Evolutionary conservation across 805 yeast species (phyloP), one percentile per base, ranked within the genome.

Genomic region (Yamadazyma laniorum): DNA sequence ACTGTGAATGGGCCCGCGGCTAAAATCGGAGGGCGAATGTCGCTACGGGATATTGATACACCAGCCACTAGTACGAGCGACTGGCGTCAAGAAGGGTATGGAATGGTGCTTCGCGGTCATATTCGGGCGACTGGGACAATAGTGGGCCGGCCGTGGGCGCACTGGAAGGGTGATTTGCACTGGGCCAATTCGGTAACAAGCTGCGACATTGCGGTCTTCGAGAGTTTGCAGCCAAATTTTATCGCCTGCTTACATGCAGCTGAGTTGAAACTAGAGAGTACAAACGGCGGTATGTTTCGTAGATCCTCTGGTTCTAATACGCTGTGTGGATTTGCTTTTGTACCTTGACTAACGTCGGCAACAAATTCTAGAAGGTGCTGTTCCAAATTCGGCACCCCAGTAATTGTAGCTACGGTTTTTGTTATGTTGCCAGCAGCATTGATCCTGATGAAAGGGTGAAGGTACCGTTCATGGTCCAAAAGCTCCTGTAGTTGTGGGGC

Each of bases 101-200:
- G n/a, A n/a, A n/a, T n/a, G n/a, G n/a, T n/a, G n/a, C n/a, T n/a
- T n/a, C n/a, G n/a, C n/a, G n/a, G 23, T 25, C 18, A 35, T 17
- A 35, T 23, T 14, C 18, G 7, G 4, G 36, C 40, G 5, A 37
- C 26, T 12, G 90, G 89, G 1, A 78, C 72, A 9, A 82, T 55
- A 0, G 88, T 75, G 0, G 95, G 95, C 39, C 95, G 59, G 0
- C 95, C 95, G 56, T 87, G 95, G 0, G 95, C 95, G 65, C 95
- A 88, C 39, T 74, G 79, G 47, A 85, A 82, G 0, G 95, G 95
- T 14, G 69, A 57, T 11, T 59, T 49, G 50, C 95, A 85, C 3
- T 37, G 16, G 0, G 65, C 46, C 19, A 87, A 62, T 1, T 58
- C 44, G 1, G 33, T 23, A 0, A 86, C 48, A 16, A 85, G 49